A percentile compares a stretch with the other conserved stretches of the same genome.
These are phyloP conservation scores for Solanum phureja DNA, from an alignment of 257 asterid genomes.

Conservation along the genomic window DNA sequence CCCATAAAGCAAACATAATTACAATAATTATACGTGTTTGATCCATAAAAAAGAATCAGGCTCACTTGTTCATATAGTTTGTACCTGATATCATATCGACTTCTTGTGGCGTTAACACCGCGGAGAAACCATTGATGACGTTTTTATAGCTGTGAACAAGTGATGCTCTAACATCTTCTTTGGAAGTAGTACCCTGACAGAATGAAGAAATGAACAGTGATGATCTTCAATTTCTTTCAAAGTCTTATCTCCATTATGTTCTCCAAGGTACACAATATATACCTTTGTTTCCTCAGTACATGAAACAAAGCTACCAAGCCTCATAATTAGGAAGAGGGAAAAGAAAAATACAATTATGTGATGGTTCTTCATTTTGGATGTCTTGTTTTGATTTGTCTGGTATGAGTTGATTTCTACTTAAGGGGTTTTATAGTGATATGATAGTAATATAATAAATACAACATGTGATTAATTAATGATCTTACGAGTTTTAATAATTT, in stretches of 20 bases:
- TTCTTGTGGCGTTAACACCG: constrained; percentile 37
- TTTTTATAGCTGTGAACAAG: constrained; percentile 35
- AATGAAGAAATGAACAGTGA: constrained; percentile 21
- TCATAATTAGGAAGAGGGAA: neutral
- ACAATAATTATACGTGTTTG: neutral
- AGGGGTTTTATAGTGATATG: neutral
- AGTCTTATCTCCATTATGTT: constrained; percentile 21
- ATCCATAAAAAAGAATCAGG: neutral
- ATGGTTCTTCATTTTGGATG: neutral
- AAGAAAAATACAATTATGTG: neutral
- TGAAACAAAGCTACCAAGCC: neutral
- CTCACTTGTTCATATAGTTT: neutral
- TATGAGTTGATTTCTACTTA: neutral
- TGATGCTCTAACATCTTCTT: constrained; percentile 26
- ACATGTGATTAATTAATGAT: neutral
- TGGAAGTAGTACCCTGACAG: constrained; percentile 14
- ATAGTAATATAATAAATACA: neutral
- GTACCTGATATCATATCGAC: constrained; percentile 26
- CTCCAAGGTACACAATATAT: constrained; percentile 37
- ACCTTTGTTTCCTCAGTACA: constrained; percentile 5
- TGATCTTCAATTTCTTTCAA: constrained; percentile 20
- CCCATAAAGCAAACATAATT: neutral
- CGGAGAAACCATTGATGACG: constrained; percentile 49
- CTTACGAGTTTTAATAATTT: neutral
- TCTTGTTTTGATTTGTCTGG: neutral